Base-by-base conservation (phyloP, 305 asterid species). In the Plantago coronopus region DNA sequence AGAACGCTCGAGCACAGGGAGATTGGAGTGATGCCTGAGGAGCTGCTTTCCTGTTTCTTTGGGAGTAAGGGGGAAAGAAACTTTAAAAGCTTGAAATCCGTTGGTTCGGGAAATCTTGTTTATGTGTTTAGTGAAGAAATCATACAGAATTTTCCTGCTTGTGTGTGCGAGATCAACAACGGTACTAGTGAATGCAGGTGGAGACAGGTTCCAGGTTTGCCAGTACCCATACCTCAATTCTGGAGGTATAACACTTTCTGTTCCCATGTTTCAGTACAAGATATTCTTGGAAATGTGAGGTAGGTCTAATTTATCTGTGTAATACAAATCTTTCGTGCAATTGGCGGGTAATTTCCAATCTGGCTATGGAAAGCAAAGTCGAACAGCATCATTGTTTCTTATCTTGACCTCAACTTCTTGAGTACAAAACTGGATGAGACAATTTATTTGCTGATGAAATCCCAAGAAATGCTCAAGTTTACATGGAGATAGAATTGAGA, bases 201-300 rank as follows among this genome's bases (percentile, higher is more conserved):
- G 79, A 70, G 73, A 63, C 59, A 54, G 34, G 50, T 73, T 21
- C 70, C 79, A 2, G 17, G 18, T 70, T 70, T 77, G 74, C 80
- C 79, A 46, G 37, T 21, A 47, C 25, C 44, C 23, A 58, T 51
- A 19, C 44, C 38, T 43, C 48, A 40, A 25, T 67, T 63, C 37
- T 9, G 64, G 15, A 54, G 60, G 55, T 17, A 64, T 47, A 27
- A 56, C 9, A 57, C 74, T 7, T 73, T 73, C 15, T 67, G 75
- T 61, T 67, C 62, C 1, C 3, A 22, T 51, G 68, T 67, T 64
- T 64, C 68, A 7, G 34, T 67, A 17, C 23, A 51, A 13, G 27
- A 59, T 22, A 17, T 69, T 63, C 74, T 69, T 69, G 48, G 44
- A 17, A 56, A 48, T 14, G 31, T 27, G n/a, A n/a, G n/a, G n/a